Evolutionary conservation across 1,284 basidiomycete genomes (phyloP).

Genomic region (Rhizoctonia solani): DNA sequence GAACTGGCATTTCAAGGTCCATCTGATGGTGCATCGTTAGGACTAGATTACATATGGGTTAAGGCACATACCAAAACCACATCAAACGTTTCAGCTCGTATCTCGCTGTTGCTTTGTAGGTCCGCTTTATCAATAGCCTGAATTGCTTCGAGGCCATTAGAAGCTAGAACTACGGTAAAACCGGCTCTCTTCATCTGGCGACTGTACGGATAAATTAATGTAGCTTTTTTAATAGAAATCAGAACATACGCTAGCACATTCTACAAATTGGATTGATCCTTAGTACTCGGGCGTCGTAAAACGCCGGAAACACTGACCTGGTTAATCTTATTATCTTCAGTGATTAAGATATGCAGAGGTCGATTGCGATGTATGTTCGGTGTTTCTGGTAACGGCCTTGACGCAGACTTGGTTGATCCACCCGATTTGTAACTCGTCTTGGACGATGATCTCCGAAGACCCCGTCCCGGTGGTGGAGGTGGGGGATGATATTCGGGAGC

Average conservation of each 20-base stretch:
- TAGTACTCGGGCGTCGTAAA: neutral
- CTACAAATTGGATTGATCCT: neutral
- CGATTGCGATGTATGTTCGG: constrained; percentile 4
- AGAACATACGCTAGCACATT: constrained; percentile 35
- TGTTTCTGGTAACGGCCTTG: constrained; percentile 11
- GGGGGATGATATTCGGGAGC: neutral
- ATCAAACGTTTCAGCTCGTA: constrained; percentile 38
- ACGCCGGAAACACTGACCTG: constrained; percentile 39
- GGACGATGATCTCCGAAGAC: neutral
- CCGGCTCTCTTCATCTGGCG: constrained; percentile 43
- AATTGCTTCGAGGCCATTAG: constrained; percentile 42
- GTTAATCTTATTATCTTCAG: constrained; percentile 43
- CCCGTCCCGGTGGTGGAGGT: neutral
- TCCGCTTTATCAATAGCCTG: constrained; percentile 37
- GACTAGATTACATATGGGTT: neutral
- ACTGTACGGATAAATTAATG: neutral
- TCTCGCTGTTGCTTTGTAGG: neutral
- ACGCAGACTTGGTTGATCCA: constrained; percentile 13
- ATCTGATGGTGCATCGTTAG: constrained; percentile 37
- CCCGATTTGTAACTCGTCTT: constrained; percentile 21
- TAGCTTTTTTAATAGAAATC: neutral
- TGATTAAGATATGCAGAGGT: constrained; percentile 40
- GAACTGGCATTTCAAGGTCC: constrained; percentile 45
- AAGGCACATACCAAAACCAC: constrained; percentile 40
- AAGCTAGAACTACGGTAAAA: constrained; percentile 40